A percentile compares a stretch with the other conserved stretches of the same genome.
Conservation (phyloP, 768 basidiomycete species). For the Lyophyllum shimeji region DNA sequence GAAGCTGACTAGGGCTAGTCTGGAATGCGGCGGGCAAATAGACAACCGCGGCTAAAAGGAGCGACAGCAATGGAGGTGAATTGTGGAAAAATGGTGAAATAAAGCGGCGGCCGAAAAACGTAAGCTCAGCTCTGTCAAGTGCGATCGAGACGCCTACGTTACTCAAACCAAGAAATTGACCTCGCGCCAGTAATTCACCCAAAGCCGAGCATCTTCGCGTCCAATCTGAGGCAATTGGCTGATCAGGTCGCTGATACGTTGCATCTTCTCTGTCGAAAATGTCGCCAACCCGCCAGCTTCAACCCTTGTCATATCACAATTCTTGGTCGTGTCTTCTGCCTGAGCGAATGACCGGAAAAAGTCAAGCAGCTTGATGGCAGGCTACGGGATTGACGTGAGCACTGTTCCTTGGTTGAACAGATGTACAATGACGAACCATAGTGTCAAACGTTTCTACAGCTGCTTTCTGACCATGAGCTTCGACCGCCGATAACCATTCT, state of each 20-base stretch:
- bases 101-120: neutral
- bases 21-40: neutral
- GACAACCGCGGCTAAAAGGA: neutral
- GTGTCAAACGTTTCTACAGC: slow-evolving; percentile 8
- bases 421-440: slow-evolving; percentile 12
- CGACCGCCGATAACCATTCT: slow-evolving; percentile 15
- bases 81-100: neutral
- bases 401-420: neutral
- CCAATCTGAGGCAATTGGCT: neutral
- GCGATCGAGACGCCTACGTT: neutral
- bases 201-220: neutral
- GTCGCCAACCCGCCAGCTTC: slow-evolving; percentile 1
- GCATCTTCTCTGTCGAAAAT: slow-evolving; percentile 3
- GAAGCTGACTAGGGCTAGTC: neutral
- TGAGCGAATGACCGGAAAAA: slow-evolving; percentile 12
- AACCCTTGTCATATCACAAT: neutral
- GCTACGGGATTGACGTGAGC: neutral
- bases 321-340: neutral
- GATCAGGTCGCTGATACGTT: neutral
- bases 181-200: slow-evolving; percentile 4
- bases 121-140: neutral
- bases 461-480: slow-evolving; percentile 5
- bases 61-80: neutral
- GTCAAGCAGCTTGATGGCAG: slow-evolving; percentile 15
- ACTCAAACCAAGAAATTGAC: neutral